A percentile compares a stretch with the other conserved stretches of the same genome.
Evolutionary conservation across 2,329 filamentous ascomycete genomes (phyloP).

Genomic region (Paracoccidioides lutzii): DNA sequence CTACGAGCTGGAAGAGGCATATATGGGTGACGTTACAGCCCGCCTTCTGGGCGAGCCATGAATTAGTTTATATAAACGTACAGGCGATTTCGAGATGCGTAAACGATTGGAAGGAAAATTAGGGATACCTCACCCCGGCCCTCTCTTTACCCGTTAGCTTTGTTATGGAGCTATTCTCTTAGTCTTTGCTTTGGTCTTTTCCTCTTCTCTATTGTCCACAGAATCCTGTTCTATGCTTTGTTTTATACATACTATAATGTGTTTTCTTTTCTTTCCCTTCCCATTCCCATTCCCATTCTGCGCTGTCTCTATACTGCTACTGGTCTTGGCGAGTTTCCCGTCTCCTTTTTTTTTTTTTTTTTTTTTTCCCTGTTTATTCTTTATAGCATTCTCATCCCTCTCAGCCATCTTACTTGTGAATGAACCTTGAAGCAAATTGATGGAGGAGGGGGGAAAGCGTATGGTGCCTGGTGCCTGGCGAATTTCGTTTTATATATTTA

Average conservation of each 20-base stretch:
- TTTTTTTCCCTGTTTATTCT: neutral
- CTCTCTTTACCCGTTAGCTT: no score
- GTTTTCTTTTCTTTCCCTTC: conserved; percentile 3
- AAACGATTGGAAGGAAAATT: no score
- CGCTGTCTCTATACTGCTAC: neutral
- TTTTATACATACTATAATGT: neutral
- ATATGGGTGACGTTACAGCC: conserved; percentile 81
- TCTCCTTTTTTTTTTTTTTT: neutral
- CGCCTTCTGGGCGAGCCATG: conserved; percentile 67
- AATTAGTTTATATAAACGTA: conserved; percentile 9
- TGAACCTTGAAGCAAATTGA: conserved; percentile 6
- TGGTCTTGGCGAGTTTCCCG: neutral
- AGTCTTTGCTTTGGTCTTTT: no score
- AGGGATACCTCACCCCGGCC: no score
- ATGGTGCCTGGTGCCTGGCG: conserved; percentile 25
- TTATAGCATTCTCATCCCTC: neutral
- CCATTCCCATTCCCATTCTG: neutral
- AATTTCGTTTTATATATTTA: conserved; percentile 8
- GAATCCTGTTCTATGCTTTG: no score
- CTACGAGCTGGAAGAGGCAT: conserved; percentile 78
- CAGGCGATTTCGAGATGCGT: no score
- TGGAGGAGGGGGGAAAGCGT: conserved; percentile 13
- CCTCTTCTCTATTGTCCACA: no score
- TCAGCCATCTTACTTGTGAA: conserved; percentile 5
- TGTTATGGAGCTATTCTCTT: no score